Conservation (phyloP, 2,329 filamentous ascomycete species). For the Clarireedia hainanense region DNA sequence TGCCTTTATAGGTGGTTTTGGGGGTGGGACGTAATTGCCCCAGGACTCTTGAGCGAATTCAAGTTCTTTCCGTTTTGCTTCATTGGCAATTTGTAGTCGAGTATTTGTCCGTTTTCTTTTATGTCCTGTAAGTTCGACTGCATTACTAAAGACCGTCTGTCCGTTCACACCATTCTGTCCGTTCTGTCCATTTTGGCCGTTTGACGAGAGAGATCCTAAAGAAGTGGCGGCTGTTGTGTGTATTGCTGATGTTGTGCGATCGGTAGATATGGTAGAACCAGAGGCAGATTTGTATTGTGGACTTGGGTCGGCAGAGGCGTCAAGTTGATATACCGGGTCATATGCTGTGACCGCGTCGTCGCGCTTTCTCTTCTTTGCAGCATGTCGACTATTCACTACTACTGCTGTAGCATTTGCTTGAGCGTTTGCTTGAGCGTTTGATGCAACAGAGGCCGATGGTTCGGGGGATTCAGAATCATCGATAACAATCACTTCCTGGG, state of each 20-base stretch:
- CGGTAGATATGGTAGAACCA: constrained; percentile 69
- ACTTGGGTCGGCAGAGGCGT: constrained; percentile 63
- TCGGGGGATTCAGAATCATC: constrained; percentile 53
- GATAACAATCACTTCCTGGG: constrained; percentile 81
- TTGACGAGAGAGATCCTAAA: constrained; percentile 57
- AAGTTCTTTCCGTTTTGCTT: constrained; percentile 70
- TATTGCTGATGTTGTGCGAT: constrained; percentile 71
- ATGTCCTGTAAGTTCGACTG: constrained; percentile 62
- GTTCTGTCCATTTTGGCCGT: constrained; percentile 45
- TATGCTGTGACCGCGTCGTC: constrained; percentile 47
- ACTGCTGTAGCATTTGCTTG: constrained; percentile 22
- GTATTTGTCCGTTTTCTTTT: constrained; percentile 78
- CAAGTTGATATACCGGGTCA: constrained; percentile 64
- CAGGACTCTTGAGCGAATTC: constrained; percentile 64
- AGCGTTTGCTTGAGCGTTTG: constrained; percentile 30
- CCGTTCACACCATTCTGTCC: no score
- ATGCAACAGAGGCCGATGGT: constrained; percentile 29
- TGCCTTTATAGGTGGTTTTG: constrained; percentile 84
- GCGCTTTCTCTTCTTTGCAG: constrained; percentile 61
- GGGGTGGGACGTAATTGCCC: constrained; percentile 75
- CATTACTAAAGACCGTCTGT: constrained; percentile 39
- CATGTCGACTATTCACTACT: constrained; percentile 46
- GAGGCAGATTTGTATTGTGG: constrained; percentile 61
- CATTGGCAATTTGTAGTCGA: constrained; percentile 72
- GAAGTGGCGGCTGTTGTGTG: constrained; percentile 89